Conservation (phyloP, 768 basidiomycete genomes). For the Lenzites betulinus region DNA sequence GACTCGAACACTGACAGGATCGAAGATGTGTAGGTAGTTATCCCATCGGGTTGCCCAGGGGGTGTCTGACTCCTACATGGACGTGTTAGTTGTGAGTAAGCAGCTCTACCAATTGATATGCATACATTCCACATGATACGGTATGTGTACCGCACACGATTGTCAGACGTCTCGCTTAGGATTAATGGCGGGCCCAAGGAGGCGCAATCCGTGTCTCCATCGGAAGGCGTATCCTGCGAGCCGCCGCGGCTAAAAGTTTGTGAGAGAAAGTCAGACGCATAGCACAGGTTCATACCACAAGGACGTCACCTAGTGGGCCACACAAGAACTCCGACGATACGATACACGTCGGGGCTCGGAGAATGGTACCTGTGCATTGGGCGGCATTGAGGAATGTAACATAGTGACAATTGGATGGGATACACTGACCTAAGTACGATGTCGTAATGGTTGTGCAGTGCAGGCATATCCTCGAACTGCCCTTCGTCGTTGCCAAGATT, state of each 20-base stretch:
- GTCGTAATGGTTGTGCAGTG: conserved; percentile 92
- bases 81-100: neutral
- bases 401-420: neutral
- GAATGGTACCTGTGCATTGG: conserved; percentile 68
- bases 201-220: conserved; percentile 54
- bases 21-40: conserved; percentile 91
- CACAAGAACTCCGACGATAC: conserved; percentile 93
- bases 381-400: neutral
- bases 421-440: conserved; percentile 66
- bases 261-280: neutral
- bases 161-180: conserved; percentile 60
- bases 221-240: conserved; percentile 39
- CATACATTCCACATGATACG: conserved; percentile 77
- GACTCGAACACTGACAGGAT: conserved; percentile 47
- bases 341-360: conserved; percentile 65
- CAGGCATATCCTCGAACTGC: conserved; percentile 57
- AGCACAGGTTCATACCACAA: neutral
- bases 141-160: conserved; percentile 83
- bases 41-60: conserved; percentile 98
- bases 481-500: conserved; percentile 80
- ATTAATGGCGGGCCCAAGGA: conserved; percentile 48
- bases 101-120: neutral
- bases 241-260: conserved; percentile 59
- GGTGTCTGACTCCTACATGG: conserved; percentile 74
- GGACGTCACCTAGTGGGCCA: conserved; percentile 55